Conservation (phyloP, 176 grass and related monocot genomes). For the Oryza longistaminata region DNA sequence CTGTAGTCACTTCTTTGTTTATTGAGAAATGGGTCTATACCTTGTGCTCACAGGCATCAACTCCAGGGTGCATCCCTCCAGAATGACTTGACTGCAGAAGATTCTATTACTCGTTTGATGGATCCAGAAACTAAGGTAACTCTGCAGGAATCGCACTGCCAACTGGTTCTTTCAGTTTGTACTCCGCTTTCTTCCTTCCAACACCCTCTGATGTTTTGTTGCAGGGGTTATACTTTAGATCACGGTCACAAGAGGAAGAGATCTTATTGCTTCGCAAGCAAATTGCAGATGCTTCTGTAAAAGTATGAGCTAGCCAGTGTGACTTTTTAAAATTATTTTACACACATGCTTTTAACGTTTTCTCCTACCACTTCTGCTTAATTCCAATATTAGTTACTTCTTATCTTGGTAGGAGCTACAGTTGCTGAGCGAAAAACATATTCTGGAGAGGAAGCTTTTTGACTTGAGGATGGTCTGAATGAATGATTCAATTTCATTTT, state of each 20-base stretch:
- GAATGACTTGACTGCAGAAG: conserved; percentile 45
- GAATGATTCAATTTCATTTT: conserved; percentile 28
- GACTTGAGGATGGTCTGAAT: conserved; percentile 83
- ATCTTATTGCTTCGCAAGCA: conserved; percentile 73
- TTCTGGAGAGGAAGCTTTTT: conserved; percentile 85
- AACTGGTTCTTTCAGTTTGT: conserved; percentile 15
- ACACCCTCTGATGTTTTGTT: conserved; percentile 29
- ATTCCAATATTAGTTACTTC: conserved; percentile 28
- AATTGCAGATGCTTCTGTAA: conserved; percentile 74
- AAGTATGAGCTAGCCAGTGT: conserved; percentile 43
- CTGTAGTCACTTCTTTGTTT: neutral
- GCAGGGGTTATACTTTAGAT: conserved; percentile 80
- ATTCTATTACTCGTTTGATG: conserved; percentile 44
- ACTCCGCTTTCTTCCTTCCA: conserved; percentile 1
- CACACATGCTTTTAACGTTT: neutral
- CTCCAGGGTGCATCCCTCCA: conserved; percentile 43
- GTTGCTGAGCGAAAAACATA: conserved; percentile 86
- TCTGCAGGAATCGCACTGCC: conserved; percentile 6
- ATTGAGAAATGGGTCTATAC: conserved; percentile 22
- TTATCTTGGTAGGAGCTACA: conserved; percentile 65
- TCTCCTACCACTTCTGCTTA: conserved; percentile 8
- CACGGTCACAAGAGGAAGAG: conserved; percentile 79
- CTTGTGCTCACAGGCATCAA: conserved; percentile 54
- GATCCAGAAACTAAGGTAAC: conserved; percentile 82
- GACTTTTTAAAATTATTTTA: neutral